A percentile compares a stretch with the other conserved stretches of the same genome.
Conservation (phyloP, 176 grass and related monocot species). For the Oryza australiensis region DNA sequence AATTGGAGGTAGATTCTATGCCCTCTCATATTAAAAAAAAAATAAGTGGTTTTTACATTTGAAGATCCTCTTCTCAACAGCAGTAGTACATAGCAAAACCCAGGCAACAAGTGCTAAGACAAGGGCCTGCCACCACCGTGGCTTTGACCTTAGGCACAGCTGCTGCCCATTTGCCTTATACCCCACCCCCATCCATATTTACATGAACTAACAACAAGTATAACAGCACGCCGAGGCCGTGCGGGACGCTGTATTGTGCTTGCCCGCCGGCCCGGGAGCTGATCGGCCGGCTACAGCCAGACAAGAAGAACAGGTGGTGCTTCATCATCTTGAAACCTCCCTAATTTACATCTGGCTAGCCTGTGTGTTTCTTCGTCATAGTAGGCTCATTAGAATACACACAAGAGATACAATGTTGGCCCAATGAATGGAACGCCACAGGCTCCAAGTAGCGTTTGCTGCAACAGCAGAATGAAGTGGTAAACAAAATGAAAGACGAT, state of each 20-base stretch:
- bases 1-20: slow-evolving; percentile 25
- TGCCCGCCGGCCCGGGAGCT: slow-evolving; percentile 24
- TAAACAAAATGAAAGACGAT: neutral
- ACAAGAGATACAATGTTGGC: neutral
- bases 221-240: slow-evolving; percentile 34
- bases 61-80: slow-evolving; percentile 32
- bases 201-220: slow-evolving; percentile 58
- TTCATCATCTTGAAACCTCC: slow-evolving; percentile 8
- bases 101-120: slow-evolving; percentile 33
- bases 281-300: slow-evolving; percentile 15
- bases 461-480: neutral
- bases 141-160: slow-evolving; percentile 74
- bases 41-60: slow-evolving; percentile 38
- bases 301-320: neutral
- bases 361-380: slow-evolving; percentile 12
- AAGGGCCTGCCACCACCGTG: slow-evolving; percentile 73
- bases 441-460: slow-evolving; percentile 28
- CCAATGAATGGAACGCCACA: neutral
- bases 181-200: slow-evolving; percentile 51
- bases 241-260: slow-evolving; percentile 21
- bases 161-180: slow-evolving; percentile 51
- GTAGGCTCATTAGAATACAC: slow-evolving; percentile 15
- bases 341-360: slow-evolving; percentile 26
- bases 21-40: slow-evolving; percentile 21
- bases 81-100: slow-evolving; percentile 35